Evolutionary conservation across 352 stramenopile genomes (phyloP), one percentile per base, ranked within the genome.

Genomic region (Globisporangium parvum): DNA sequence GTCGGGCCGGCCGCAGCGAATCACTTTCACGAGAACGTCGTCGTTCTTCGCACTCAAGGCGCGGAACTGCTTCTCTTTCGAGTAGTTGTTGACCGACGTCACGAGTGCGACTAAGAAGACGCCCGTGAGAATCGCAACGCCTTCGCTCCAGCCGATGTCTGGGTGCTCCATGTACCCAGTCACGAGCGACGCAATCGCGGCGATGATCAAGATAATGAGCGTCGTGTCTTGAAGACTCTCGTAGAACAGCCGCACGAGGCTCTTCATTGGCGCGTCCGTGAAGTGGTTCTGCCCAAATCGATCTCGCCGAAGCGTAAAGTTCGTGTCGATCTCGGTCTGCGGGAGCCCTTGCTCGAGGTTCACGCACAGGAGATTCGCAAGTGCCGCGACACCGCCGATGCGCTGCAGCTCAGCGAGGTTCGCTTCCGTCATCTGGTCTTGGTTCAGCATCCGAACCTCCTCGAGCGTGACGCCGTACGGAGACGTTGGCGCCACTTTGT

Each of bases 51-150:
- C 85, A 46, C 85, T 96, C 10, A 93, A 62, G 0, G 75, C 77
- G 14, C 79, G 83, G 55, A 97, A 97, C 57, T 97, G 88, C 51
- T 93, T 86, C 60, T 97, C 86, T 54, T 96, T 97, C n/a, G 77
- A 92, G 76, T 99, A 98, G 62, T 99, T 96, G 65, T 98, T 98
- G 14, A 92, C 77, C 0, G 96, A 93, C 0, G 93, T 98, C 11
- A 99, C 91, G 9, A 98, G 62, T 9, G 96, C 92, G 6, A 98
- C 96, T 47, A 98, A 82, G 11, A 93, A 71, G 35, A 98, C 96
- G 11, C 94, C 92, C 12, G 80, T 73, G 46, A 98, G 67, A 65
- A 99, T 98, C 17, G 95, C 92, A 6, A 95, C 78, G 20, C 95
- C 96, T 69, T 99, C 95, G 51, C 97, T 96, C 95, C 95, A 99